phyloP scores from a whole-genome alignment of 2,329 filamentous ascomycete genomes.

The Leptographium radiaticola region DNA sequence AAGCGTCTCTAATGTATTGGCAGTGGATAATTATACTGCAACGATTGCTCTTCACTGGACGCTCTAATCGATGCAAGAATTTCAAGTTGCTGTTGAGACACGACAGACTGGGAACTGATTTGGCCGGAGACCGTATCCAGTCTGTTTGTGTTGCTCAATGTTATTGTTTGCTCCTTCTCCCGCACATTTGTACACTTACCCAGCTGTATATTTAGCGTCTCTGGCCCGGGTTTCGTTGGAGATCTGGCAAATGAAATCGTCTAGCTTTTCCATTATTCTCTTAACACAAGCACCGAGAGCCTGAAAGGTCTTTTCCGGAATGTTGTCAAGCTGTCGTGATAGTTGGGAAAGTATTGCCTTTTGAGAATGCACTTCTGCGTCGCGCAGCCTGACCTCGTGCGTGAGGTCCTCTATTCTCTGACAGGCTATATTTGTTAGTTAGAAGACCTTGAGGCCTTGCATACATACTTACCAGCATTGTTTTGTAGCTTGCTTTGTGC shows the following conservation, averaged over 20 bases:
- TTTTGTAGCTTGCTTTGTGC: constrained; percentile 4
- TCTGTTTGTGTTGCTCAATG: not conserved
- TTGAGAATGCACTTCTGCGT: constrained; percentile 1
- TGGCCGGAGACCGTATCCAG: not conserved
- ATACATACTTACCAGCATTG: not conserved
- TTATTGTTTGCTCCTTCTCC: not conserved
- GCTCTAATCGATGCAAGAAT: not conserved
- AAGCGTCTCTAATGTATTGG: too few species aligned
- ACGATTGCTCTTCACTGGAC: not conserved
- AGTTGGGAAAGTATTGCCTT: constrained; percentile 2
- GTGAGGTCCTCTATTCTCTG: constrained; percentile 4
- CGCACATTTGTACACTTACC: not conserved
- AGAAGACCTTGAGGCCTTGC: not conserved
- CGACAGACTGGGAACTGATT: not conserved
- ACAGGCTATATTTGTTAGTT: not conserved
- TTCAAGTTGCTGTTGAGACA: not conserved
- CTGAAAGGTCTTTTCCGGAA: constrained; percentile 9
- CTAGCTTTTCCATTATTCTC: constrained; percentile 6
- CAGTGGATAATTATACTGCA: not conserved
- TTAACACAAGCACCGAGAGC: constrained; percentile 6
- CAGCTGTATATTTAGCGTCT: not conserved
- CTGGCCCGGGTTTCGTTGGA: not conserved
- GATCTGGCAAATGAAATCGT: not conserved
- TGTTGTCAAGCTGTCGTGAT: constrained; percentile 2
- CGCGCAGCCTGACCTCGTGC: not conserved